Base-by-base conservation (phyloP, 176 grass and related monocot genomes). In the Hordeum marinum region DNA sequence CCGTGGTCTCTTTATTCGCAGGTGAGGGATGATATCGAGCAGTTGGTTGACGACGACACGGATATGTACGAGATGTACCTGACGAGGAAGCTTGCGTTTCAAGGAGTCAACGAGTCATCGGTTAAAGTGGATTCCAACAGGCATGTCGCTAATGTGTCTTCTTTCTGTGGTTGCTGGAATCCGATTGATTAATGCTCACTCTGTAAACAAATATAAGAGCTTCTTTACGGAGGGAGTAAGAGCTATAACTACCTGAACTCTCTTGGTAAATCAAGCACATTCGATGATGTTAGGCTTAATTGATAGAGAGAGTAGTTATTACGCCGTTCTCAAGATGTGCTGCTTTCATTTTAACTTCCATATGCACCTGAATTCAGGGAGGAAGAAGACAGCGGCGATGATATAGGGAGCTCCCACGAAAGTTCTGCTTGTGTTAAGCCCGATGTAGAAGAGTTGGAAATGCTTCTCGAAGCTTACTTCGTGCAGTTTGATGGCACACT, bases 11-110 rank as follows among this genome's bases (percentile, higher is more conserved):
- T 34, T 70, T 78, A 35, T 68, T 45, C 1, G 9, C 34, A 94
- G 92, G 68, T 92, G 40, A 92, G 90, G 82, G 92, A 94, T 83
- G 90, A 94, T 58, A 76, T 94, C 36, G 92, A 92, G 70, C 85
- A 88, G 73, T 88, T 94, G 76, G 43, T 94, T 37, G 92, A 94
- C 24, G 87, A 94, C 55, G 85, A 94, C 18, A 77, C 76, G 58
- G 90, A 92, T 41, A 92, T 92, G 85, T 68, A 78, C 7, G 92
- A 83, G 68, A 81, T 94, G 92, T 86, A 94, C 37, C 83, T 94
- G 63, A 86, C 92, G 68, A 82, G 76, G 63, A 94, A 94, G 72
- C 78, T 94, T 69, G 5, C 32, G 34, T 50, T 62, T 63, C 92
- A 83, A 80, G 71, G 71, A 66, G 23, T 76, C 31, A 41, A 68